Conservation (phyloP, 495 filamentous ascomycete species). For the Penicillium verhagenii region DNA sequence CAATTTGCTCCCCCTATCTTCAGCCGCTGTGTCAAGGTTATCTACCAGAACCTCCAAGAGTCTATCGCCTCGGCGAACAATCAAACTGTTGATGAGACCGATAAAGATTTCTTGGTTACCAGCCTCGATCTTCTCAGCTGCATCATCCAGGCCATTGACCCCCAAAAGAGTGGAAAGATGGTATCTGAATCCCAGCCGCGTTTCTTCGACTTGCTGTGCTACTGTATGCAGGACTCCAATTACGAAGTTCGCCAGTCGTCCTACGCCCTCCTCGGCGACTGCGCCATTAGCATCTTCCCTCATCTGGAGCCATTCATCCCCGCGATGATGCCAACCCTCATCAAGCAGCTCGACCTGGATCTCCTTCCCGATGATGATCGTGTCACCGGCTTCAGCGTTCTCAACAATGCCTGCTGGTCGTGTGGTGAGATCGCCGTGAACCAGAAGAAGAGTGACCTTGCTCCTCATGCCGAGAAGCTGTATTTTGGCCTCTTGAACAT, state of each 20-base stretch:
- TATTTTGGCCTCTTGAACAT: slow-evolving; percentile 75
- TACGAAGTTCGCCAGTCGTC: slow-evolving; percentile 96
- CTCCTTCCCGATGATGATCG: slow-evolving; percentile 70
- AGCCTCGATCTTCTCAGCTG: slow-evolving; percentile 92
- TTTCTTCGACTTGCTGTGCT: slow-evolving; percentile 85
- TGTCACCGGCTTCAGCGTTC: slow-evolving; percentile 76
- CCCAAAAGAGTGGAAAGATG: slow-evolving; percentile 69
- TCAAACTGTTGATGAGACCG: slow-evolving; percentile 70
- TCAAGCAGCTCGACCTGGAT: slow-evolving; percentile 83
- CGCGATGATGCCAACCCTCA: slow-evolving; percentile 71
- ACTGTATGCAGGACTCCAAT: slow-evolving; percentile 90
- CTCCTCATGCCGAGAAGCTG: slow-evolving; percentile 72
- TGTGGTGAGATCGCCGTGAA: slow-evolving; percentile 90
- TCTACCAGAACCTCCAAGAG: slow-evolving; percentile 84
- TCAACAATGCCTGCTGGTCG: slow-evolving; percentile 99
- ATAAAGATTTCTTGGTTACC: slow-evolving; percentile 97
- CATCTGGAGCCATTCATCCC: slow-evolving; percentile 75
- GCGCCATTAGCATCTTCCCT: slow-evolving; percentile 89
- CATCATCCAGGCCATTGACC: slow-evolving; percentile 88
- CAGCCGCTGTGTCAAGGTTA: slow-evolving; percentile 80
- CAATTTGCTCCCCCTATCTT: slow-evolving; percentile 85
- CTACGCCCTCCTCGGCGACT: slow-evolving; percentile 93
- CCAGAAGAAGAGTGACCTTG: slow-evolving; percentile 76
- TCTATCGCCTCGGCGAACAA: slow-evolving; percentile 64
- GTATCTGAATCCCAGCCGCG: slow-evolving; percentile 70